Evolutionary conservation across 106 monocot species (phyloP).

Genomic region (Dendrobium huoshanense): DNA sequence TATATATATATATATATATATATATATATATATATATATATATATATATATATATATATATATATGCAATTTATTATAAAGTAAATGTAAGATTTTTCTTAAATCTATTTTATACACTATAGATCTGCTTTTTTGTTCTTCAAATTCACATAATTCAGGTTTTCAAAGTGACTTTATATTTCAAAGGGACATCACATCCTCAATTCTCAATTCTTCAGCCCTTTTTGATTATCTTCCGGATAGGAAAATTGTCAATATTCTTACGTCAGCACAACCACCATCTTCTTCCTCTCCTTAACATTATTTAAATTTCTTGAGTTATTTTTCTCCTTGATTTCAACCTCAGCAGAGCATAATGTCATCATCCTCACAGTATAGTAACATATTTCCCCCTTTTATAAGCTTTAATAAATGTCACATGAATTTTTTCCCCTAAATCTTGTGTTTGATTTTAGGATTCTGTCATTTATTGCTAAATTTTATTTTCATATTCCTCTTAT

Average conservation of each 20-base stretch:
- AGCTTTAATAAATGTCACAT: too few relatives aligned
- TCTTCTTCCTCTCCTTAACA: constrained; percentile 7
- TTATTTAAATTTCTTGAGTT: constrained; percentile 7
- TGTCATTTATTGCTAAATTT: too few relatives aligned
- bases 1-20: too few relatives aligned
- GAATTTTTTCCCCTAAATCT: too few relatives aligned
- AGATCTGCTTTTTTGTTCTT: not conserved
- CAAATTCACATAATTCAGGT: not conserved
- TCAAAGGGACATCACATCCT: too few relatives aligned
- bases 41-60: too few relatives aligned
- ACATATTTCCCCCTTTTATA: not conserved
- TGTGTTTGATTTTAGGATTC: too few relatives aligned
- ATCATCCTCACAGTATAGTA: constrained; percentile 1
- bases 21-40: not conserved
- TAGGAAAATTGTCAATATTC: constrained; percentile 21
- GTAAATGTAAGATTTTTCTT: not conserved
- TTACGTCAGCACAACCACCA: constrained; percentile 15
- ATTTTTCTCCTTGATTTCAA: not conserved
- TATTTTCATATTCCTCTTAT: too few relatives aligned
- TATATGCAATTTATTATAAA: not conserved
- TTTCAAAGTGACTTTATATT: too few relatives aligned
- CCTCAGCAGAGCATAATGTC: not conserved
- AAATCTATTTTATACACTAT: not conserved
- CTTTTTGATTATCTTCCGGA: constrained; percentile 41
- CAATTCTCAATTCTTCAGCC: too few relatives aligned